phyloP scores from a whole-genome alignment of 805 yeast genomes.

The Scheffersomyces coipomensis region DNA sequence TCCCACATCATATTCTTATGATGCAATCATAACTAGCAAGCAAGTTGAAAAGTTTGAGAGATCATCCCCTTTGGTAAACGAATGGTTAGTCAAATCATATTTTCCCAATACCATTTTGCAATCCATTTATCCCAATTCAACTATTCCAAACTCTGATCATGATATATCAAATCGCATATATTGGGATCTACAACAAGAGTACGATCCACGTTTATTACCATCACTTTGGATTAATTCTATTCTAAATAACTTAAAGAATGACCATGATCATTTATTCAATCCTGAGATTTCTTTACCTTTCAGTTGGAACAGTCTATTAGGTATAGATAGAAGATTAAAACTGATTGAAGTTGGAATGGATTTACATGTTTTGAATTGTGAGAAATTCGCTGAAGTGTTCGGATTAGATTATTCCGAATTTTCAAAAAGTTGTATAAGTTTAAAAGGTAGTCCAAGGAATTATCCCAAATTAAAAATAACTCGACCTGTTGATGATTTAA shows the following conservation, averaged over 20 bases:
- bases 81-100: background rate
- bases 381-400: background rate
- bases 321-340: background rate
- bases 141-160: background rate
- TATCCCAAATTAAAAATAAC: slow-evolving; percentile 16
- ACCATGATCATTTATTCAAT: background rate
- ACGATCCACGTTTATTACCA: slow-evolving; percentile 1
- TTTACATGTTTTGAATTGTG: background rate
- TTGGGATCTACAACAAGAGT: background rate
- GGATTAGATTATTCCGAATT: background rate
- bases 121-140: background rate
- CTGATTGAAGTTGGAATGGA: background rate
- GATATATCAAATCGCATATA: background rate
- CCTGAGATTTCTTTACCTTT: slow-evolving; percentile 1
- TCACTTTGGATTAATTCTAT: slow-evolving; percentile 2
- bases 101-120: background rate
- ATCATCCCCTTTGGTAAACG: background rate
- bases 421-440: background rate
- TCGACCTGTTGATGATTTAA: slow-evolving; percentile 16
- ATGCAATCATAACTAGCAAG: no score
- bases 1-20: no score
- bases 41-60: background rate
- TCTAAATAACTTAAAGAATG: background rate
- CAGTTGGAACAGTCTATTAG: background rate
- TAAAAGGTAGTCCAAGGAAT: background rate